Evolutionary conservation across 2,329 filamentous ascomycete species (phyloP).

Genomic region (Neophaeococcomyces mojaviensis): DNA sequence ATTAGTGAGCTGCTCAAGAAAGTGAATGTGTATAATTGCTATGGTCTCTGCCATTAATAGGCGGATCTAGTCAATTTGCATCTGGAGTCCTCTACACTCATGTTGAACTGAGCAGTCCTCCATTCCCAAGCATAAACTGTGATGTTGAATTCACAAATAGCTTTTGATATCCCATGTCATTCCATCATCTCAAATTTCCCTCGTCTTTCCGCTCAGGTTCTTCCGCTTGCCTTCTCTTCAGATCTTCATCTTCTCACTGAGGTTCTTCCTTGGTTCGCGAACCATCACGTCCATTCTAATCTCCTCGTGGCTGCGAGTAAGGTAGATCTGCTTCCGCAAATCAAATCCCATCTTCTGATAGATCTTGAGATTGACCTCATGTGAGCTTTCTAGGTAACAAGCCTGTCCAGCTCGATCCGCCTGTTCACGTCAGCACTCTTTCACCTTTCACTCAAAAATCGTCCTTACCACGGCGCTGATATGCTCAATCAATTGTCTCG

Average conservation of each 20-base stretch:
- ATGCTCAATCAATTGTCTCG: constrained; percentile 61
- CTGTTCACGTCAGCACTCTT: constrained; percentile 28
- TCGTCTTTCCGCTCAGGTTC: background rate
- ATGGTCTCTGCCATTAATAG: background rate
- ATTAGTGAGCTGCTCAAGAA: no score
- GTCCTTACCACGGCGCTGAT: constrained; percentile 57
- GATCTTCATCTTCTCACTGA: constrained; percentile 3
- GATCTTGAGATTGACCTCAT: constrained; percentile 59
- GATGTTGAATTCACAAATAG: constrained; percentile 8
- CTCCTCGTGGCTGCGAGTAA: constrained; percentile 44
- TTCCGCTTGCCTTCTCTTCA: background rate
- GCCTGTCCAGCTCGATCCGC: constrained; percentile 61
- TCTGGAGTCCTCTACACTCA: background rate
- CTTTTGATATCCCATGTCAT: no score
- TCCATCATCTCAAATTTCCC: no score
- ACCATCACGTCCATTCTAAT: constrained; percentile 73
- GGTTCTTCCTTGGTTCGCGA: constrained; percentile 50
- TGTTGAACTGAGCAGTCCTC: constrained; percentile 6
- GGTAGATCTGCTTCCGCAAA: constrained; percentile 53
- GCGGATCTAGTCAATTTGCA: background rate
- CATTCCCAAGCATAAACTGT: background rate
- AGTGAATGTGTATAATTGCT: no score
- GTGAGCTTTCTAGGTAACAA: constrained; percentile 74
- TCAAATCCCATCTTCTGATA: constrained; percentile 72
- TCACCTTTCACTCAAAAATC: no score